Evolutionary conservation across 345 rosid genomes (phyloP).

Genomic region (Eucalyptus pumila): DNA sequence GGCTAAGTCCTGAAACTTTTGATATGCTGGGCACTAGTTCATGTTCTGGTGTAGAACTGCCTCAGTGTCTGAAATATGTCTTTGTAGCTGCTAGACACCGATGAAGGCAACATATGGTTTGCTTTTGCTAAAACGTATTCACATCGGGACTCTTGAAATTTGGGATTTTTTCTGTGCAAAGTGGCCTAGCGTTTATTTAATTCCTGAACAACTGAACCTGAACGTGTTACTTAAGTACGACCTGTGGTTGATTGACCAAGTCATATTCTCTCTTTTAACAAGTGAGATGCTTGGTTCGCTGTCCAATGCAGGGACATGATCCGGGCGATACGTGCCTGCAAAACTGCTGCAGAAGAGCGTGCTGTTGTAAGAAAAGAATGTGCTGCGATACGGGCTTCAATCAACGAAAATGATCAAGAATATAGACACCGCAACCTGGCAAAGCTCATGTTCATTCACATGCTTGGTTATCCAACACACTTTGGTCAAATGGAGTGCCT

Average conservation of each 20-base stretch:
- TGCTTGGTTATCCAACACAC: conserved; percentile 99
- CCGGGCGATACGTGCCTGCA: conserved; percentile 90
- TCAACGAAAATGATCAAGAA: conserved; percentile 85
- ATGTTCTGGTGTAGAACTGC: background rate
- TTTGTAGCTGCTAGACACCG: background rate
- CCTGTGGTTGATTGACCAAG: background rate
- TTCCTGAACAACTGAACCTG: background rate
- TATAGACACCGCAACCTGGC: conserved; percentile 95
- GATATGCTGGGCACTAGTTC: background rate
- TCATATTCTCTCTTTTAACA: background rate
- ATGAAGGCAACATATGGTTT: background rate
- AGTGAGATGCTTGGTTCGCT: background rate
- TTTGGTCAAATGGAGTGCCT: conserved; percentile 99
- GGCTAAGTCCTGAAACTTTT: background rate
- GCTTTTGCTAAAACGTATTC: background rate
- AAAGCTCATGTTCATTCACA: conserved; percentile 99
- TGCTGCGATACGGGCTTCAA: conserved; percentile 83
- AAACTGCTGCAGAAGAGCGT: conserved; percentile 99
- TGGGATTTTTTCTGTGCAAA: background rate
- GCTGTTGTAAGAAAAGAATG: conserved; percentile 98
- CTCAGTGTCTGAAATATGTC: background rate
- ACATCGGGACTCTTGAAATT: background rate
- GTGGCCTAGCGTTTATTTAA: background rate
- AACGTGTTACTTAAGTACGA: background rate
- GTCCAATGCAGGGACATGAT: conserved; percentile 88